Conservation (phyloP, 768 basidiomycete genomes). For the Tubosaeta brunneosetosa region DNA sequence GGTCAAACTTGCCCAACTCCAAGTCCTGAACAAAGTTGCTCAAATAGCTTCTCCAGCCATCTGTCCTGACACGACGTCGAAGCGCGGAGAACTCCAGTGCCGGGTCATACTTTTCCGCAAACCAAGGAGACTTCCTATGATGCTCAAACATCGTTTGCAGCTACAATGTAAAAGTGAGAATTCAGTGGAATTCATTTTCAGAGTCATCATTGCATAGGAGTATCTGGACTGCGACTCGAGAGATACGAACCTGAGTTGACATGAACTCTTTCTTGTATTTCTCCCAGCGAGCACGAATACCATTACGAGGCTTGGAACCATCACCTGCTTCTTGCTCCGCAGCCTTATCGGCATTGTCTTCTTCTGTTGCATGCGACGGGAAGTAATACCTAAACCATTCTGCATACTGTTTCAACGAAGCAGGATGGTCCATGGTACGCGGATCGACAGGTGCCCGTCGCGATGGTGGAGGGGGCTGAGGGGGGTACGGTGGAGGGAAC, state of each 20-base stretch:
- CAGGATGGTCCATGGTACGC: conserved; percentile 77
- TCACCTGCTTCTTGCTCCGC: conserved; percentile 81
- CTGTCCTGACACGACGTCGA: conserved; percentile 74
- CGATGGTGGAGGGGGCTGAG: conserved; percentile 40
- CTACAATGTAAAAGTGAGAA: conserved; percentile 49
- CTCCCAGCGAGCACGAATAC: conserved; percentile 82
- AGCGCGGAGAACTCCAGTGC: conserved; percentile 62
- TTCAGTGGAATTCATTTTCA: conserved; percentile 19
- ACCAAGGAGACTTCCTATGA: conserved; percentile 95
- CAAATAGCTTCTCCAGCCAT: conserved; percentile 77
- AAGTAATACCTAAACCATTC: conserved; percentile 82
- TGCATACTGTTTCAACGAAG: conserved; percentile 76
- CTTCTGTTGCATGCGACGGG: conserved; percentile 73
- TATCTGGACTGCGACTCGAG: conserved; percentile 9
- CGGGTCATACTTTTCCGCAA: conserved; percentile 92
- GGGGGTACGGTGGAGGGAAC: conserved; percentile 34
- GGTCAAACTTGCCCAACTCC: conserved; percentile 82
- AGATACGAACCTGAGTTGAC: conserved; percentile 72
- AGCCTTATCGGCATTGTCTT: conserved; percentile 79
- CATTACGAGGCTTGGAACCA: conserved; percentile 77
- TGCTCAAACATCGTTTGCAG: conserved; percentile 94
- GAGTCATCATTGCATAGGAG: conserved; percentile 8
- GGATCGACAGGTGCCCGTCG: conserved; percentile 73
- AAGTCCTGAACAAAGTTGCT: conserved; percentile 74
- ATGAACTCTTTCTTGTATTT: conserved; percentile 92